Evolutionary conservation across 2,329 filamentous ascomycete genomes (phyloP).

Genomic region (Lomentospora prolificans): DNA sequence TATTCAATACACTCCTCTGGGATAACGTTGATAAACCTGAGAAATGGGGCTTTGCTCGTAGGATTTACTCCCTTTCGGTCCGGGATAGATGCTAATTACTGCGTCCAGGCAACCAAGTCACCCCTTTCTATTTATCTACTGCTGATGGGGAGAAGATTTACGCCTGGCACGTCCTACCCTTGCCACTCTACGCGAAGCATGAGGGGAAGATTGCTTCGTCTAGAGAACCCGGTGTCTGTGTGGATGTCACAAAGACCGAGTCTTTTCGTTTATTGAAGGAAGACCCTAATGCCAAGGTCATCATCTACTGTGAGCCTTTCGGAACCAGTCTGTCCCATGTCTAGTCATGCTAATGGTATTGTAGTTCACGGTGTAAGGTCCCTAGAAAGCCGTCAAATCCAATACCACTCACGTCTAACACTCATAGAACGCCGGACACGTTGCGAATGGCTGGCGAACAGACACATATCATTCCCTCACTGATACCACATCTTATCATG

Average conservation of each 20-base stretch:
- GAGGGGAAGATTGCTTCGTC: slow-evolving; percentile 47
- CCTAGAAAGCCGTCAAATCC: neutral
- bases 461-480: slow-evolving; percentile 69
- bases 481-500: slow-evolving; percentile 63
- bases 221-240: slow-evolving; percentile 37
- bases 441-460: slow-evolving; percentile 70
- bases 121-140: slow-evolving; percentile 69
- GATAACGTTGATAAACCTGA: slow-evolving; percentile 67
- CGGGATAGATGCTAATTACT: too few species aligned
- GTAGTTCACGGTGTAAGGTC: slow-evolving; percentile 53
- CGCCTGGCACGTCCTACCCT: slow-evolving; percentile 82
- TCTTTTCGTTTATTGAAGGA: slow-evolving; percentile 53
- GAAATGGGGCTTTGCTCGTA: slow-evolving; percentile 78
- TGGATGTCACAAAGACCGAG: slow-evolving; percentile 44
- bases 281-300: slow-evolving; percentile 52
- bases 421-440: slow-evolving; percentile 68
- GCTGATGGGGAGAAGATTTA: slow-evolving; percentile 70
- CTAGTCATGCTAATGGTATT: slow-evolving; percentile 9
- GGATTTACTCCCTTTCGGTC: too few species aligned
- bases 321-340: slow-evolving; percentile 19
- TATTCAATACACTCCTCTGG: slow-evolving; percentile 62
- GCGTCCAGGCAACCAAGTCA: slow-evolving; percentile 83
- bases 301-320: slow-evolving; percentile 43
- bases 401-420: neutral
- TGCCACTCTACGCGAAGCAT: slow-evolving; percentile 65